Conservation (phyloP, 2,329 filamentous ascomycete species). For the Helotiales sp. region DNA sequence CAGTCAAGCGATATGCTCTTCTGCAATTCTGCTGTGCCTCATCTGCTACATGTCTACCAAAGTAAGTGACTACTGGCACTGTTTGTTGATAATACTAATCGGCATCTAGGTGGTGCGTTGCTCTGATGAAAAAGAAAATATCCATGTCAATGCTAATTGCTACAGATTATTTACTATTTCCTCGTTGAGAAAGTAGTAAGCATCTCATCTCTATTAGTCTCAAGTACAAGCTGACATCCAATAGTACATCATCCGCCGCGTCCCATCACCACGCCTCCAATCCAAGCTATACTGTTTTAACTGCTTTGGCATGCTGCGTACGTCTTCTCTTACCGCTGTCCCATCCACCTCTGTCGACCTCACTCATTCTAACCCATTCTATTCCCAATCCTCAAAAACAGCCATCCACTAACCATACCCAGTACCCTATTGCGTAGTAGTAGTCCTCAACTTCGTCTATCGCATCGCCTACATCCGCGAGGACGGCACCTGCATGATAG, state of each 20-base stretch:
- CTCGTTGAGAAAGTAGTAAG: conserved; percentile 65
- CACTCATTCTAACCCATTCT: too few species aligned
- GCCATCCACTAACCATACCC: not conserved
- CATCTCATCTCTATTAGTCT: conserved; percentile 27
- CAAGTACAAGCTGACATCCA: not conserved
- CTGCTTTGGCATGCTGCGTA: conserved; percentile 55
- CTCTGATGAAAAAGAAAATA: not conserved
- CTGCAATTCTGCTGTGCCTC: conserved; percentile 60
- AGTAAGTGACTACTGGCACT: conserved; percentile 41
- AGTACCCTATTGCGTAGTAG: conserved; percentile 25
- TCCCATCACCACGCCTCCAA: conserved; percentile 39
- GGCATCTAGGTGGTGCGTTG: not conserved
- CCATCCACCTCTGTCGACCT: too few species aligned
- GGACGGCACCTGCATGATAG: conserved; percentile 57
- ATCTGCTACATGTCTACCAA: conserved; percentile 63
- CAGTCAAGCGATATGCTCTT: conserved; percentile 50
- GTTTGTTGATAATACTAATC: not conserved
- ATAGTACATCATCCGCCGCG: conserved; percentile 41
- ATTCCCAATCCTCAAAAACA: too few species aligned
- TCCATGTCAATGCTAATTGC: too few species aligned
- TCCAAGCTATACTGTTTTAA: conserved; percentile 63
- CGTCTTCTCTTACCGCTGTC: not conserved
- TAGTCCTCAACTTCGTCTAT: conserved; percentile 43
- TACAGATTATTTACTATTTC: conserved; percentile 57
- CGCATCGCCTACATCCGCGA: conserved; percentile 45